Conservation (phyloP, 2,329 filamentous ascomycete genomes). For the Cladosporium sp. region DNA sequence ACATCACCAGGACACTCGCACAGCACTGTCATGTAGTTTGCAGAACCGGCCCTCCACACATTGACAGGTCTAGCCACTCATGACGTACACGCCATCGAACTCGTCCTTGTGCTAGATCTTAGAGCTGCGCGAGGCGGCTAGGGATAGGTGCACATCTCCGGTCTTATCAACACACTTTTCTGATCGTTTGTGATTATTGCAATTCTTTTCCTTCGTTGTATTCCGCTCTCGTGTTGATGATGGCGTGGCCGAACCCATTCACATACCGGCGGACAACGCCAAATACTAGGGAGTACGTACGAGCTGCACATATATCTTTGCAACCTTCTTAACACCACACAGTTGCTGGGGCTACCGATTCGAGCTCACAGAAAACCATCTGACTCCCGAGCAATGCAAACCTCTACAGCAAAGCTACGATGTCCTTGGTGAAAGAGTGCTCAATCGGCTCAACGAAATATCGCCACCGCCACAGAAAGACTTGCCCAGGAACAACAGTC, state of each 20-base stretch:
- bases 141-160: neutral
- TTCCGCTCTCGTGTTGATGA: constrained; percentile 15
- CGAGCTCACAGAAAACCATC: constrained; percentile 63
- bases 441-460: constrained; percentile 60
- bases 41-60: neutral
- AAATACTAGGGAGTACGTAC: constrained; percentile 40
- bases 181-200: neutral
- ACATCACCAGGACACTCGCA: neutral
- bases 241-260: constrained; percentile 44
- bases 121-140: neutral
- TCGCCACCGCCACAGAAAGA: constrained; percentile 44
- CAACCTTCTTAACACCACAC: constrained; percentile 12
- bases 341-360: constrained; percentile 65
- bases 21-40: neutral
- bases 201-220: neutral
- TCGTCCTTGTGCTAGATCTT: no score
- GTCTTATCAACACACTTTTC: neutral
- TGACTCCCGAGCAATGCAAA: constrained; percentile 55
- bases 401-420: constrained; percentile 66
- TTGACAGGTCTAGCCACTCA: neutral
- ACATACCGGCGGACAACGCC: constrained; percentile 32
- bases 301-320: constrained; percentile 18
- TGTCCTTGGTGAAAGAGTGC: constrained; percentile 60
- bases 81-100: neutral
- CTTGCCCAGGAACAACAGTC: constrained; percentile 37